phyloP scores from a whole-genome alignment of 805 yeast genomes.

The Barnettozyma vustinii region DNA sequence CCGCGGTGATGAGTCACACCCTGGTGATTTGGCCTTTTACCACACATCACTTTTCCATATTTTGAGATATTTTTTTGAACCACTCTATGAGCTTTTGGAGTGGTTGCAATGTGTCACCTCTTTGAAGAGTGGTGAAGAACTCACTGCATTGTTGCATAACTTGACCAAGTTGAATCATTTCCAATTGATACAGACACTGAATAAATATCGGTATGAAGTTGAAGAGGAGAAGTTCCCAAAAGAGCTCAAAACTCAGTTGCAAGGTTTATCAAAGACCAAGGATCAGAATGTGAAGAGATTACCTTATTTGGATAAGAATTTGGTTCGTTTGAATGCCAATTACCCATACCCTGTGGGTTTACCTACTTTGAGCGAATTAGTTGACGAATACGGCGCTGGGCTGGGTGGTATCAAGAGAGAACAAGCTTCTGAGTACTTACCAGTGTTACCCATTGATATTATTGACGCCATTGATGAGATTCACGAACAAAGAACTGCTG shows the following conservation, averaged over 20 bases:
- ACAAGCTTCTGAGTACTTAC: constrained; percentile 57
- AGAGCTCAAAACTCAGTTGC: constrained; percentile 16
- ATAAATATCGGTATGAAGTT: constrained; percentile 79
- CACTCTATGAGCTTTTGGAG: constrained; percentile 75
- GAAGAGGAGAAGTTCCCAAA: constrained; percentile 63
- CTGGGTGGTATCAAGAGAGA: constrained; percentile 52
- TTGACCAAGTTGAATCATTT: constrained; percentile 56
- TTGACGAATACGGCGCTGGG: constrained; percentile 74
- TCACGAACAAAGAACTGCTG: constrained; percentile 37
- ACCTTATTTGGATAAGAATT: constrained; percentile 19
- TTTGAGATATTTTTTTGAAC: constrained; percentile 61
- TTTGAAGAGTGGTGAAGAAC: constrained; percentile 57
- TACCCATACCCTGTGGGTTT: constrained; percentile 43
- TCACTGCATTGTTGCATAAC: constrained; percentile 47
- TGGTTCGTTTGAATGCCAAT: constrained; percentile 40
- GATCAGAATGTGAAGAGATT: constrained; percentile 11
- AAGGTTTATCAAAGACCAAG: constrained; percentile 10
- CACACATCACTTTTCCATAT: constrained; percentile 61
- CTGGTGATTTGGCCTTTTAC: constrained; percentile 49
- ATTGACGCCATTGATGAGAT: constrained; percentile 70
- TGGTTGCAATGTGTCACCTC: constrained; percentile 86
- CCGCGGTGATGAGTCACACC: constrained; percentile 28
- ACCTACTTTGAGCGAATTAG: constrained; percentile 71
- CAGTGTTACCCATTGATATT: constrained; percentile 63
- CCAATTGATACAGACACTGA: constrained; percentile 66